Base-by-base conservation (phyloP, 495 filamentous ascomycete species). In the Penicillium malachiteum region DNA sequence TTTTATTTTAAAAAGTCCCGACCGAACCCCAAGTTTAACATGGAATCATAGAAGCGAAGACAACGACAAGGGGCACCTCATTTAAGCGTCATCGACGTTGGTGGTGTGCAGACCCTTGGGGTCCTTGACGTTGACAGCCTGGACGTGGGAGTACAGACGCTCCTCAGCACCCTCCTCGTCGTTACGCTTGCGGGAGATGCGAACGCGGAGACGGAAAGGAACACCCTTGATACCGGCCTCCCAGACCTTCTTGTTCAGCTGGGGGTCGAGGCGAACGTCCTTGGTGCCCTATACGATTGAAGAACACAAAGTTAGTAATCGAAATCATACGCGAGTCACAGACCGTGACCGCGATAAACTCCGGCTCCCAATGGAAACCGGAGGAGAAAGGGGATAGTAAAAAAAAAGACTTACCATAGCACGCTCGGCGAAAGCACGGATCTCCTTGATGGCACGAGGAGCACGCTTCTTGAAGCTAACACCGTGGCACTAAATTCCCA, bases 181-280 rank as follows among this genome's bases (percentile, higher is more conserved):
- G 83, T 99, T 99, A 84, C 94, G 92, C 87, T 96, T 94, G 75
- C 94, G 90, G 64, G 91, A 96, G 81, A 99, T 96, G 80, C 95
- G 90, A 68, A 99, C 84, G 68, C 94, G 92, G 61, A 99, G 84
- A 75, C 94, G 85, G 87, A 88, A 97, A 50, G 92, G 91, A 61
- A 96, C 92, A 70, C 95, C 95, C 86, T 97, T 97, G 81, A 99
- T 86, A 76, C 94, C 94, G 71, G 88, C 83, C 78, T 99, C 95
- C 94, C 94, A 99, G 78, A 99, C 93, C 84, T 99, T 97, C 88
- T 99, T 99, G 87, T 99, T 99, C 62, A 99, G 81, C 76, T 90
- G 89, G 61, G 94, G 94, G 82, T 97, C 94, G 72, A 99, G 78
- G 63, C 94, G 94, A 81, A 99, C 94, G 75, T 99, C 94, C 70